Conservation (phyloP, 1,139 yeast genomes). For the Taphrina deformans region DNA sequence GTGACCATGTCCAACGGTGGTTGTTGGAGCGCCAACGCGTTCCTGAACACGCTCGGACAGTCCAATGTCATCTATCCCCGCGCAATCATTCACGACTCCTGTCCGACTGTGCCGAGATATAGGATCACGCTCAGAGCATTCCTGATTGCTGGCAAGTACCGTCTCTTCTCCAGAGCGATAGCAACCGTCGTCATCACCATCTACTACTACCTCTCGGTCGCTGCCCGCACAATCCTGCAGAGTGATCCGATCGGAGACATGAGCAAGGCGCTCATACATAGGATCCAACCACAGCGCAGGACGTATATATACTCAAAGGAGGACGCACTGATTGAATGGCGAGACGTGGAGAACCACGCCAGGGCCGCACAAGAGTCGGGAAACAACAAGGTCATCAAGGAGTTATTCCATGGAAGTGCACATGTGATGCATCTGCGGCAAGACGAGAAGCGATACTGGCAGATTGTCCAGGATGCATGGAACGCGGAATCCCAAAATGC, state of each 20-base stretch:
- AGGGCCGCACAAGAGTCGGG: not conserved
- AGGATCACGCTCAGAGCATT: conserved; percentile 4
- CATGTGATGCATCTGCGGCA: conserved; percentile 10
- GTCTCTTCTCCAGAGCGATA: conserved; percentile 9
- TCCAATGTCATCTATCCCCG: not conserved
- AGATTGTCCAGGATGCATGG: conserved; percentile 12
- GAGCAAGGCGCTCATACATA: not conserved
- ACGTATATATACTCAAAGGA: conserved; percentile 9
- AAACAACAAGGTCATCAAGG: not conserved
- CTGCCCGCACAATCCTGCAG: not conserved
- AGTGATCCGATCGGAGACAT: not conserved
- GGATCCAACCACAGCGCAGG: not conserved
- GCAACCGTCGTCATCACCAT: conserved; percentile 19
- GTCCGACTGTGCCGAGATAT: conserved; percentile 9
- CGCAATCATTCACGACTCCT: conserved; percentile 14
- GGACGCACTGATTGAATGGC: conserved; percentile 1
- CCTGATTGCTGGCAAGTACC: conserved; percentile 12
- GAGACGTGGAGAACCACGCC: conserved; percentile 6
- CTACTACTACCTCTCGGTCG: conserved; percentile 6
- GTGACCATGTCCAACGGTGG: conserved; percentile 20
- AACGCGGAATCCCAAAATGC: not conserved
- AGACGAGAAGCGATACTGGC: conserved; percentile 16
- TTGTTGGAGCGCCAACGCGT: conserved; percentile 8
- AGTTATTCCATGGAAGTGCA: conserved; percentile 6
- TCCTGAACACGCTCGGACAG: not conserved